Evolutionary conservation across 106 monocot species (phyloP), one percentile per base, ranked within the genome.

Genomic region (Chionographis japonica): DNA sequence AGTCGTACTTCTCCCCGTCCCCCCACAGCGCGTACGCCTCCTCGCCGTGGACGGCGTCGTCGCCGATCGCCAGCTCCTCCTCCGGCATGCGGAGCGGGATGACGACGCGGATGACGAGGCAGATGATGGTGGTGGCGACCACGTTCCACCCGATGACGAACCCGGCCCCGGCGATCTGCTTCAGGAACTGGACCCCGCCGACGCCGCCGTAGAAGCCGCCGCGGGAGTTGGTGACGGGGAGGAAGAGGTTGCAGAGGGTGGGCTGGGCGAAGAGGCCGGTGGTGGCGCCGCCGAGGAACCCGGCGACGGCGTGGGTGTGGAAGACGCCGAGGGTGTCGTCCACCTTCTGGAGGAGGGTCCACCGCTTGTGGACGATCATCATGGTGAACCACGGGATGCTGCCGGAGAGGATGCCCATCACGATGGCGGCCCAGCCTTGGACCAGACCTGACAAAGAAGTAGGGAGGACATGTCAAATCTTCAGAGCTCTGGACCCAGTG

Each of bases 381-480:
- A 82, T 82, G 16, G 77, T 82, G 77, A 82, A 82, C 82, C 82
- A 82, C 2, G 82, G 82, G 57, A 82, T 73, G 77, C 82, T 82
- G 52, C 82, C 82, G 18, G 82, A 77, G 14, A 82, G 59, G 1
- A 82, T 40, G 8, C 82, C 82, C 82, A 82, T 82, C n/a, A 69
- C 52, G 18, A 82, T 82, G 4, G 82, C 77, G 2, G 82, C 77
- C 82, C 82, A 82, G 1, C 82, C 82, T 41, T 82, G 82, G 3
- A 82, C 82, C 42, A 82, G 63, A 3, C 82, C 82, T 82, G 72
- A 16, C 8, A 61, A 20, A 4, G 3, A 56, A 50, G 58, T 10
- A 27, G 1, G 8, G 19, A 9, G 3, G 17, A 38, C 16, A 27
- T 27, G 27, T 27, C 27, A 27, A 1, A 27, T 27, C 27, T 27